Evolutionary conservation across 2,329 filamentous ascomycete species (phyloP), one percentile per base, ranked within the genome.

Genomic region (Sclerotinia subarctica): DNA sequence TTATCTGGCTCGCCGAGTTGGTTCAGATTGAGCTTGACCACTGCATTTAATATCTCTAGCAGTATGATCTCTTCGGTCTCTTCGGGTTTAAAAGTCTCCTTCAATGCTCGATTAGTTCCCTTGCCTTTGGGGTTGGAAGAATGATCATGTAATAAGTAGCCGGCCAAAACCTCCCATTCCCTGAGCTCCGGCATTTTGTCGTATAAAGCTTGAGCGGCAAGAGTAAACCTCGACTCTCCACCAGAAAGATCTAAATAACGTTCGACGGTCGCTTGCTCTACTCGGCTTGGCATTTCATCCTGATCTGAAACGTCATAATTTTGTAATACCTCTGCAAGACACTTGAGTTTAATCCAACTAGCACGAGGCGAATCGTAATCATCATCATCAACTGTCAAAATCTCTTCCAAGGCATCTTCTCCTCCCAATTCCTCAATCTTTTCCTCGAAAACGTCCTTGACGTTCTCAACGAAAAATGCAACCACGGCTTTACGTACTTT

Each of bases 271-370:
- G 74, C 73, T 53, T 79, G 78, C 65, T 82, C 80, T 32, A 83
- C 80, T 68, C 83, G 80, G 66, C 77, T 81, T 3, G 82, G 81
- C 46, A 88, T 80, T 42, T 87, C 85, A 51, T 87, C 84, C 63
- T 86, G 83, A 54, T 89, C 82, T 73, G 92, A 88, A 7, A 85
- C 82, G 76, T 97, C 93, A 75, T 97, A 98, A 13, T 87, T 86
- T 44, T 91, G 86, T 35, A 99, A 83, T 15, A 91, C 90, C 78
- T 97, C 93, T 3, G 91, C 92, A 19, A 99, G 83, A 72, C 91
- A 94, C 80, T 98, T 99, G 76, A 96, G 87, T 76, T 92, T 93
- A 74, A 98, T 86, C 95, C 95, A 99, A 71, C 91, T 90, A 57
- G 88, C 83, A 70, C 91, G 89, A 2, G 94, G 92, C 2, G 88